Evolutionary conservation across 2,329 filamentous ascomycete species (phyloP), one percentile per base, ranked within the genome.

Genomic region (Aspergillus hortae): DNA sequence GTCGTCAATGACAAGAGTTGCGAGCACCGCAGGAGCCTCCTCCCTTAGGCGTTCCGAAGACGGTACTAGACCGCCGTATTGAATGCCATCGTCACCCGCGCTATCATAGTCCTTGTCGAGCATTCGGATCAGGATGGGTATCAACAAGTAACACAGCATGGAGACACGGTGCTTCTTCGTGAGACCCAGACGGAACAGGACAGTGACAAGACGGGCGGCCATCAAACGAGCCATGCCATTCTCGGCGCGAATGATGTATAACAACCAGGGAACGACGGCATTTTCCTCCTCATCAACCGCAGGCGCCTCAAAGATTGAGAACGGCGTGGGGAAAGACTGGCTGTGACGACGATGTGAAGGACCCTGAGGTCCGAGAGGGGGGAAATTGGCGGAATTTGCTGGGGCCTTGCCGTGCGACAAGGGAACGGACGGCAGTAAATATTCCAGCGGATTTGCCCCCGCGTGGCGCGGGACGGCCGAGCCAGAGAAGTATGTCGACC

Each of bases 1-100:
- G 66, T 86, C 90, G 63, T 94, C 89, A 23, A 85, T 84, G 15
- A 96, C 84, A 36, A 97, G 77, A 43, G 86, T 84, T 14, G 90
- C 89, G 49, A 97, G 77, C 10, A 95, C 81, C 1, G 83, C 80
- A 6, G 92, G 89, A 2, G 88, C 85, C 56, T 83, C 83, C 67
- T 92, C 89, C 50, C 85, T 77, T 11, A 90, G 77, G 7, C 74
- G 68, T 61, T 81, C 77, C 19, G 75, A 74, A 11, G 72, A 62
- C 11, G 75, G 71, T 40, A 72, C 68, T 25, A 72, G 49, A 2
- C 67, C 70, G 43, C 67, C 67, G 51, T 70, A 69, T 43, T 67
- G 63, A 12, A 71, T 62, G 32, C 74, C 72, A 12, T 74, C 63
- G 35, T 74, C 70, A 25, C 71, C 65, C 11, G 67, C 64, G 7